Conservation (phyloP, 2,329 filamentous ascomycete species). For the Didymella glomerata region DNA sequence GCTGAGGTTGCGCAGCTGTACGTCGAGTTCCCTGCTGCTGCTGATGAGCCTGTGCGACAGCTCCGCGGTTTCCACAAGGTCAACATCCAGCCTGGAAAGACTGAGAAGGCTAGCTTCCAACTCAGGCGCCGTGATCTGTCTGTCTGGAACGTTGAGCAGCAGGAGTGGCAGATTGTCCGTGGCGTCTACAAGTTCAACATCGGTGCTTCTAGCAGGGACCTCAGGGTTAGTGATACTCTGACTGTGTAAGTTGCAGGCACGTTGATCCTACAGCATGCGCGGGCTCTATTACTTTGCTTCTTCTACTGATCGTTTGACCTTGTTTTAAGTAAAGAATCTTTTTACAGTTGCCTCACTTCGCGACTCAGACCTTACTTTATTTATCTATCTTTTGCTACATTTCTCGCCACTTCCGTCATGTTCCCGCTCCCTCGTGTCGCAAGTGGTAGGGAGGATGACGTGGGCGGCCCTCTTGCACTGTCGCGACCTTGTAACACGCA, state of each 20-base stretch:
- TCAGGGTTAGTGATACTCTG: slow-evolving; percentile 46
- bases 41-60: slow-evolving; percentile 45
- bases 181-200: slow-evolving; percentile 47
- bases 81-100: slow-evolving; percentile 41
- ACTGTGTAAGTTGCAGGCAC: slow-evolving; percentile 31
- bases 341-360: neutral
- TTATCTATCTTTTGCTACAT: neutral
- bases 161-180: slow-evolving; percentile 47
- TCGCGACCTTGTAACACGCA: slow-evolving; percentile 8
- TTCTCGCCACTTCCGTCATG: neutral
- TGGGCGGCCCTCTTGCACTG: neutral
- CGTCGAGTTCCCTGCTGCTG: slow-evolving; percentile 45
- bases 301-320: neutral
- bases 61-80: slow-evolving; percentile 50
- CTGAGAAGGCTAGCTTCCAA: slow-evolving; percentile 45
- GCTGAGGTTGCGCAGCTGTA: slow-evolving; percentile 53
- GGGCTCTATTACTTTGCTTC: neutral
- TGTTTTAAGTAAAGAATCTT: neutral
- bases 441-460: neutral
- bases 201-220: slow-evolving; percentile 49
- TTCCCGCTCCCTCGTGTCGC: slow-evolving; percentile 9
- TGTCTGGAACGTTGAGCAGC: slow-evolving; percentile 46
- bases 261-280: neutral
- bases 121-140: slow-evolving; percentile 50
- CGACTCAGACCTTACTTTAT: too few relatives aligned